phyloP scores from a whole-genome alignment of 2,329 filamentous ascomycete genomes.

The Nemania serpens region DNA sequence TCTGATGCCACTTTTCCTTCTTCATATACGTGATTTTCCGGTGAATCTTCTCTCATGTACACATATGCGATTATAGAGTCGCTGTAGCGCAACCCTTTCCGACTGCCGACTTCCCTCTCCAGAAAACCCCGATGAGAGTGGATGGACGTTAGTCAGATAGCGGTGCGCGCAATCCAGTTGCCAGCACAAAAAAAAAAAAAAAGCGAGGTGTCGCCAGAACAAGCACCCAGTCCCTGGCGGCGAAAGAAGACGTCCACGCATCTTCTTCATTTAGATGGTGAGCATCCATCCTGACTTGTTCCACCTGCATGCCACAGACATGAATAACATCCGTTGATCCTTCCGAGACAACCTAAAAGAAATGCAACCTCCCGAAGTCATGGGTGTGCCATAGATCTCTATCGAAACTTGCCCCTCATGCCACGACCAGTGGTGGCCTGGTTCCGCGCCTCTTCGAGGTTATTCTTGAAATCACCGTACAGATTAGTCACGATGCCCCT shows the following conservation, averaged over 20 bases:
- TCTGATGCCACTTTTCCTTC: background rate
- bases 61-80: background rate
- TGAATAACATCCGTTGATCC: background rate
- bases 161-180: background rate
- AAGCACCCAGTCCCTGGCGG: background rate
- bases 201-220: background rate
- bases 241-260: background rate
- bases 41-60: background rate
- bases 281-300: background rate
- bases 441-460: conserved; percentile 62
- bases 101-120: background rate
- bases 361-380: background rate
- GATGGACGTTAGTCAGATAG: background rate
- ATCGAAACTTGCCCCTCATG: conserved; percentile 16
- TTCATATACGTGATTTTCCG: background rate
- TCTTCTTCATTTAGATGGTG: background rate
- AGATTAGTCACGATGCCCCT: conserved; percentile 63
- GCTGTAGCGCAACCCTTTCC: background rate
- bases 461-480: conserved; percentile 68
- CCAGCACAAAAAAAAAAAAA: background rate
- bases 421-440: conserved; percentile 41
- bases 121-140: background rate
- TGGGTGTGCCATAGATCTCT: background rate
- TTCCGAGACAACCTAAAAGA: background rate
- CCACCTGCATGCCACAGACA: background rate